Evolutionary conservation across 768 basidiomycete genomes (phyloP).

Genomic region (Podaxis sp.): DNA sequence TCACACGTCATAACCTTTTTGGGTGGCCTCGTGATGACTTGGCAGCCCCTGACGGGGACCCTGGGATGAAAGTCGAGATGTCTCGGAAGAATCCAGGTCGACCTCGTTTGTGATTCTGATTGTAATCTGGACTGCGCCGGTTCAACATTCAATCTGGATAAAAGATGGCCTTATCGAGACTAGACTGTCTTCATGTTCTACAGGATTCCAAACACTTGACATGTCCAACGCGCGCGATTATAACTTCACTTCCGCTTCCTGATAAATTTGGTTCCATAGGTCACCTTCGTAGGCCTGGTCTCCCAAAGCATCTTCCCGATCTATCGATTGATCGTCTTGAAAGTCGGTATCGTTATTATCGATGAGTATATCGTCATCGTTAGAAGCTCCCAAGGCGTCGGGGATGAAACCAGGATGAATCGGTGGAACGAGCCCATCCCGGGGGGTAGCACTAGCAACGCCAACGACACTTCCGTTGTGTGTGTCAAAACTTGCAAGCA

Average conservation of each 20-base stretch:
- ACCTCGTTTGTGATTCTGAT: not conserved
- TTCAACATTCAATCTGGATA: too few species aligned
- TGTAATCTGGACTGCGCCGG: not conserved
- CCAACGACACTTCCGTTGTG: not conserved
- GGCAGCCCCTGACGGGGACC: not conserved
- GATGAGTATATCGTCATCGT: conserved; percentile 24
- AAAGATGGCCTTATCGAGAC: too few species aligned
- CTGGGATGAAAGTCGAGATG: not conserved
- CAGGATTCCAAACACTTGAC: too few species aligned
- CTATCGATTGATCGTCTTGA: conserved; percentile 41
- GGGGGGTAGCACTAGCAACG: not conserved
- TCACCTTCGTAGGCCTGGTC: conserved; percentile 36
- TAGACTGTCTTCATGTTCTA: too few species aligned
- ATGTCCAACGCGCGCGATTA: not conserved
- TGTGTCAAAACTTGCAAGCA: conserved; percentile 20
- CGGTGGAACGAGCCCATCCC: not conserved
- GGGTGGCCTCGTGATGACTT: not conserved
- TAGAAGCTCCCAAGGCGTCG: conserved; percentile 17
- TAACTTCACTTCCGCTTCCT: not conserved
- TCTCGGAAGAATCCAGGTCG: not conserved
- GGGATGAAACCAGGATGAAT: not conserved
- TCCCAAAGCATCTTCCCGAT: conserved; percentile 32
- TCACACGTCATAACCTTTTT: not conserved
- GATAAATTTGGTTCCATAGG: conserved; percentile 33
- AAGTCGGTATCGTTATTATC: conserved; percentile 29